A percentile compares a stretch with the other conserved stretches of the same genome.
phyloP scores from a whole-genome alignment of 768 basidiomycete species.

The Collybia mongolica region DNA sequence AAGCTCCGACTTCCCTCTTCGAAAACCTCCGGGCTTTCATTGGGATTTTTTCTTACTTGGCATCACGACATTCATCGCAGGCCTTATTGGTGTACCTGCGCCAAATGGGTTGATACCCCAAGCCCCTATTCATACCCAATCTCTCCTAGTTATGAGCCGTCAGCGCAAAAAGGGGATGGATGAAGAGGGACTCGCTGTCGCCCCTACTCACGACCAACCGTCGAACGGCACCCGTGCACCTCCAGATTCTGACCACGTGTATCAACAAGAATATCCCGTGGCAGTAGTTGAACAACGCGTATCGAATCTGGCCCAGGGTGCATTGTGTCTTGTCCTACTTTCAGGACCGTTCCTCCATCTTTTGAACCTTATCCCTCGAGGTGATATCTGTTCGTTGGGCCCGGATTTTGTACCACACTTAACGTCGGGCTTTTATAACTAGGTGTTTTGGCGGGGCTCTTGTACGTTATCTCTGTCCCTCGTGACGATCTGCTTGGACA shows the following conservation, averaged over 20 bases:
- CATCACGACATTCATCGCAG: slow-evolving; percentile 85
- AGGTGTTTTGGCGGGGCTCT: slow-evolving; percentile 82
- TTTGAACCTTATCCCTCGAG: slow-evolving; percentile 76
- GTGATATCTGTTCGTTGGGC: slow-evolving; percentile 21
- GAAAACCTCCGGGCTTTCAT: slow-evolving; percentile 88
- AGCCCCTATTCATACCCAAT: slow-evolving; percentile 90
- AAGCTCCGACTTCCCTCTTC: slow-evolving; percentile 82
- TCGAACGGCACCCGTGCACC: slow-evolving; percentile 4
- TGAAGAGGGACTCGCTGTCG: slow-evolving; percentile 24
- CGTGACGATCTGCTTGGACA: neutral
- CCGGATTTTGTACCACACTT: neutral
- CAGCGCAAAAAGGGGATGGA: slow-evolving; percentile 35
- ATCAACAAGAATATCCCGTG: slow-evolving; percentile 49
- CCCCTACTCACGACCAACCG: slow-evolving; percentile 9
- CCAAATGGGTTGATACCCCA: slow-evolving; percentile 85
- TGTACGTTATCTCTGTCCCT: slow-evolving; percentile 50
- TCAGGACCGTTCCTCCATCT: slow-evolving; percentile 82
- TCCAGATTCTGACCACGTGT: slow-evolving; percentile 1
- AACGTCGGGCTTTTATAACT: neutral
- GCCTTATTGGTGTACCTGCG: slow-evolving; percentile 82
- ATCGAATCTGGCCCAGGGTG: slow-evolving; percentile 85
- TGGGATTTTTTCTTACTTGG: slow-evolving; percentile 92
- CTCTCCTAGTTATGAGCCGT: slow-evolving; percentile 68
- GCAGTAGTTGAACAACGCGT: slow-evolving; percentile 91
- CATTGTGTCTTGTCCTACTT: slow-evolving; percentile 75